Evolutionary conservation across 768 basidiomycete genomes (phyloP), one percentile per base, ranked within the genome.

Genomic region (Kwoniella heveanensis): DNA sequence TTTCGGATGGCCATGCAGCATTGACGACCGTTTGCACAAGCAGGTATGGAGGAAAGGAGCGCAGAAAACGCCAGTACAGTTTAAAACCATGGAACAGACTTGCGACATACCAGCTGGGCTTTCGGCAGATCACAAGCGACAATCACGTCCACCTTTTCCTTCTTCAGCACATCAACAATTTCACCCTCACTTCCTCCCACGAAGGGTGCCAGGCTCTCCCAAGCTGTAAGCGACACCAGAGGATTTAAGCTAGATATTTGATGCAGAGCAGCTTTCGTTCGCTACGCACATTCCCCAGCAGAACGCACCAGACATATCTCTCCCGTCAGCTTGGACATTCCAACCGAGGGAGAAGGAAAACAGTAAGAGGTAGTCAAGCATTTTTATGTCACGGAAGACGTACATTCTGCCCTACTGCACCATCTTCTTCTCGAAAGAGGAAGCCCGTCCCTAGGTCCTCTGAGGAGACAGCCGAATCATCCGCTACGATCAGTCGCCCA

Each of bases 381-480:
- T 36, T 36, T 7, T 36, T 36, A 13, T 7, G 6, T 36, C 22
- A 19, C 8, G 48, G 39, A 5, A 8, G 24, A 66, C 81, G 64
- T 62, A 93, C 95, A 84, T 90, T 90, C 80, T 86, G 85, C 57
- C 93, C 94, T 46, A 98, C 87, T 6, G 76, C 79, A 2, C 78
- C 77, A 77, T 98, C 94, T 67, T 88, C 88, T 71, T 96, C 92
- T 78, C 93, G 84, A 82, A 90, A 94, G 81, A 98, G 88, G 83
- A 97, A 96, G 15, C 92, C 91, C 3, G 88, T 86, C 13, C 92
- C 92, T 32, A 98, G 85, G 81, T 98, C 96, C 78, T 91, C 88
- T 77, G 88, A 87, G 21, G 82, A 75, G 32, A 99, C 90, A 13
- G 85, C 82, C 66, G 86, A 87, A 22, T 83, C 83, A 81, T 99